Percentiles rank a stretch among this genome's conserved stretches.
Evolutionary conservation across 176 grass and related monocot genomes (phyloP).

Genomic region (Microstegium vimineum): DNA sequence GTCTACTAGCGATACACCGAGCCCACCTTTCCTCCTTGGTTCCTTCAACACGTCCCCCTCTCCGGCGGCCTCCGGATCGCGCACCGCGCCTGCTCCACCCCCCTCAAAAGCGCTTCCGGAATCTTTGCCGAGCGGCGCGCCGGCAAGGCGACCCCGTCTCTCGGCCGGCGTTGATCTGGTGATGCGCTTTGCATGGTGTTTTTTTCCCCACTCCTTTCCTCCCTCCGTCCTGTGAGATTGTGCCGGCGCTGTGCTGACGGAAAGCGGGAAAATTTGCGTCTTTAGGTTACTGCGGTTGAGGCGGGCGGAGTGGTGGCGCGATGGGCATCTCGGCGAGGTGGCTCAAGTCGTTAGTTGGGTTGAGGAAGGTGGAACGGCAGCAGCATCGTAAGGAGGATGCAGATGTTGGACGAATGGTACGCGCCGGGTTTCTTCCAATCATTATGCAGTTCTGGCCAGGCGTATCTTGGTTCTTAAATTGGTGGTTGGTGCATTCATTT

Average conservation of each 20-base stretch:
- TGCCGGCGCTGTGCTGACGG: neutral
- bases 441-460: neutral
- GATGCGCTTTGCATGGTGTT: neutral
- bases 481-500: slow-evolving; percentile 3
- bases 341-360: slow-evolving; percentile 73
- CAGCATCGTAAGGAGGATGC: slow-evolving; percentile 35
- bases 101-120: neutral
- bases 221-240: neutral
- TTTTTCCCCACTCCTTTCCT: neutral
- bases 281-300: neutral
- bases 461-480: neutral
- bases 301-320: slow-evolving; percentile 3
- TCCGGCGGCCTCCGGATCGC: neutral
- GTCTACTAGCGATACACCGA: neutral
- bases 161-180: slow-evolving; percentile 29
- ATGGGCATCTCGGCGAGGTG: slow-evolving; percentile 76
- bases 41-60: neutral
- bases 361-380: slow-evolving; percentile 51
- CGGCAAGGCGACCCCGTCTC: neutral
- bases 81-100: neutral
- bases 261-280: neutral
- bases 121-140: slow-evolving; percentile 10
- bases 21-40: neutral
- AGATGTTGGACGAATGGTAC: slow-evolving; percentile 12
- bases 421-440: neutral